A percentile compares a stretch with the other conserved stretches of the same genome.
These are phyloP conservation scores for Claviceps fusiformis DNA, from an alignment of 2,329 filamentous ascomycete genomes.

Conservation along the genomic window DNA sequence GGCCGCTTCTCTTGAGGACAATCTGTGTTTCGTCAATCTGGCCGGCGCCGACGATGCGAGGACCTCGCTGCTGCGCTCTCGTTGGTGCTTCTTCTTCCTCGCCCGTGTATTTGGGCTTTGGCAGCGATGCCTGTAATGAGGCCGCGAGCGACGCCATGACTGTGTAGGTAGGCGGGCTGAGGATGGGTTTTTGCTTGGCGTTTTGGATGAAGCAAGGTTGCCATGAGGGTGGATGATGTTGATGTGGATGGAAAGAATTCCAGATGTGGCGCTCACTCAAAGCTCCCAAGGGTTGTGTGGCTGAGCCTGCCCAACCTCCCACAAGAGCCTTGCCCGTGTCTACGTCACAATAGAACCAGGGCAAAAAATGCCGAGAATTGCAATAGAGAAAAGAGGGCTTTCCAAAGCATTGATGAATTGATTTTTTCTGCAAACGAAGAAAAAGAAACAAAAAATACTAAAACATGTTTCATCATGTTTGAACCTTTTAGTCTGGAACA, in stretches of 20 bases:
- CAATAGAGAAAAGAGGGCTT: not conserved
- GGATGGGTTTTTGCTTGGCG: constrained; percentile 9
- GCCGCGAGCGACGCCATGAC: constrained; percentile 53
- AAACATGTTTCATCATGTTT: too few species aligned
- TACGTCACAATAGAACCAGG: not conserved
- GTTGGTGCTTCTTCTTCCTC: constrained; percentile 70
- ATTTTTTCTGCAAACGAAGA: not conserved
- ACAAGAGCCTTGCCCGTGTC: not conserved
- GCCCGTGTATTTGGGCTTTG: constrained; percentile 81
- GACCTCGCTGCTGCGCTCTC: constrained; percentile 62
- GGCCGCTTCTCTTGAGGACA: constrained; percentile 68
- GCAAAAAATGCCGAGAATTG: not conserved
- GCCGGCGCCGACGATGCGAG: constrained; percentile 66
- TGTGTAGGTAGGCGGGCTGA: constrained; percentile 5
- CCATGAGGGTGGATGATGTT: not conserved
- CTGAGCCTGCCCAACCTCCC: constrained; percentile 12
- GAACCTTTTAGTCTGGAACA: not conserved
- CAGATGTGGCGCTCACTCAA: constrained; percentile 13
- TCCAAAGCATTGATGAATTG: not conserved
- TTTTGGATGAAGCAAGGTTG: constrained; percentile 5
- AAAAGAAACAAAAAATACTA: too few species aligned
- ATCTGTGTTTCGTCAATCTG: constrained; percentile 78
- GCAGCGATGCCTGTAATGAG: constrained; percentile 66
- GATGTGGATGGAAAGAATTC: constrained; percentile 17
- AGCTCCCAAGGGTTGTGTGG: constrained; percentile 10